A percentile compares a stretch with the other conserved stretches of the same genome.
phyloP scores from a whole-genome alignment of 768 basidiomycete species.

The Plicaturopsis crispa region DNA sequence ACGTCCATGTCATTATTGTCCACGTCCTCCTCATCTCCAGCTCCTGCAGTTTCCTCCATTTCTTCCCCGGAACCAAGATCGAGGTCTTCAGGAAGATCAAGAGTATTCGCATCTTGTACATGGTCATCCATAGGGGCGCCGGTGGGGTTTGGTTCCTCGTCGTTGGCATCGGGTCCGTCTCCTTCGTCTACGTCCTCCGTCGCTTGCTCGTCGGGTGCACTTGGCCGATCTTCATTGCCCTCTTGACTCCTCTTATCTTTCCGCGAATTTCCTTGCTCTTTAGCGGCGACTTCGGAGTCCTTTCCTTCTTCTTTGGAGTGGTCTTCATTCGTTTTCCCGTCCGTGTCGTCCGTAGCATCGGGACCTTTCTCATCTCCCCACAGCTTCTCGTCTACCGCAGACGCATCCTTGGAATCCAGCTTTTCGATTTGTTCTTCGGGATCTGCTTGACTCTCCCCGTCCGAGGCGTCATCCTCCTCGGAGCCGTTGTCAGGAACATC shows the following conservation, averaged over 20 bases:
- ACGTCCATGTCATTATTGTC: slow-evolving; percentile 28
- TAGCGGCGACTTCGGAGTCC: slow-evolving; percentile 63
- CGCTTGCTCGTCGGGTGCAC: slow-evolving; percentile 19
- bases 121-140: slow-evolving; percentile 72
- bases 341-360: slow-evolving; percentile 38
- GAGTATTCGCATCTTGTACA: slow-evolving; percentile 69
- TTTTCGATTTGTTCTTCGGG: slow-evolving; percentile 82
- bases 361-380: slow-evolving; percentile 83
- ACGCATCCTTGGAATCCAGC: slow-evolving; percentile 75
- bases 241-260: slow-evolving; percentile 20
- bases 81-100: slow-evolving; percentile 88
- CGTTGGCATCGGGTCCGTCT: too few relatives aligned
- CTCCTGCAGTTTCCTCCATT: slow-evolving; percentile 18
- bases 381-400: slow-evolving; percentile 89
- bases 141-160: slow-evolving; percentile 36
- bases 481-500: slow-evolving; percentile 67
- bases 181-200: slow-evolving; percentile 22
- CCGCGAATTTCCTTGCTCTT: slow-evolving; percentile 25
- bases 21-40: slow-evolving; percentile 20
- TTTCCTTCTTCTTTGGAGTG: slow-evolving; percentile 41
- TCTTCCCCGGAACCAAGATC: slow-evolving; percentile 43
- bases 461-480: slow-evolving; percentile 39
- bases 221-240: slow-evolving; percentile 18
- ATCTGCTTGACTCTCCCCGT: slow-evolving; percentile 48
- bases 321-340: slow-evolving; percentile 56